Conservation (phyloP, 805 yeast species). For the Schizosaccharomyces pombe region ASM294v3 CU329670.1:4548501-4549000, state of each 20-base stretch:
- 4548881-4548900: neutral
- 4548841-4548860: neutral
- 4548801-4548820: conserved; percentile 3
- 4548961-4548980: too few species aligned
- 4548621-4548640: neutral
- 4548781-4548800: conserved; percentile 1
- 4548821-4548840: neutral
- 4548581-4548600: conserved; percentile 91
- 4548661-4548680: conserved; percentile 45
- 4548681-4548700: conserved; percentile 96
- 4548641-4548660: neutral
- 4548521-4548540: neutral
- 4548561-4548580: conserved; percentile 49
- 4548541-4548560: neutral
- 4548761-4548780: neutral
- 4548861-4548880: neutral
- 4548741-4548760: neutral
- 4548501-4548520: too few species aligned
- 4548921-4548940: too few species aligned
- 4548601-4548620: conserved; percentile 25
- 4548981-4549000: too few species aligned
- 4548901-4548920: too few species aligned
- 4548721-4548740: conserved; percentile 1
- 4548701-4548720: conserved; percentile 89
- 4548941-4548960: too few species aligned